These are phyloP conservation scores for Parasitella parasitica DNA, from an alignment of 371 early-diverging fungal genomes.

Conservation along the genomic window DNA sequence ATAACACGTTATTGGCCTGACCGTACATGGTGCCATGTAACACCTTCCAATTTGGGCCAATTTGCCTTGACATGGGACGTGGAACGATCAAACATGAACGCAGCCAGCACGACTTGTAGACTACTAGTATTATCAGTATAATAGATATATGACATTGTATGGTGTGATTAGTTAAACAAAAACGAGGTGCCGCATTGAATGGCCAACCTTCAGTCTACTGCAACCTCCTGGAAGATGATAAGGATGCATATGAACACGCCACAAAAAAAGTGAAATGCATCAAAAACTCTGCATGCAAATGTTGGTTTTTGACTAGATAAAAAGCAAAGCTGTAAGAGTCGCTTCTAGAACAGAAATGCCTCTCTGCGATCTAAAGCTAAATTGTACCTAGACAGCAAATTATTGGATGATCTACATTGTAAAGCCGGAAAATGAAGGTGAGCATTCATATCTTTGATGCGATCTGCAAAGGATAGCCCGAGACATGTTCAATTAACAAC, in stretches of 20 bases:
- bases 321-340: too few relatives aligned
- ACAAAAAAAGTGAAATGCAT: conserved; percentile 29
- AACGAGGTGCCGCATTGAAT: conserved; percentile 40
- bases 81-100: conserved; percentile 7
- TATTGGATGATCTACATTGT: too few relatives aligned
- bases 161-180: conserved; percentile 47
- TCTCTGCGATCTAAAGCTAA: conserved; percentile 49
- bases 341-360: too few relatives aligned
- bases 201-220: conserved; percentile 45
- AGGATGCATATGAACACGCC: conserved; percentile 26
- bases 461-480: neutral
- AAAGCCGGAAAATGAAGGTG: too few relatives aligned
- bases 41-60: conserved; percentile 27
- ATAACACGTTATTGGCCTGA: conserved; percentile 26
- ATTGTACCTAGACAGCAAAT: too few relatives aligned
- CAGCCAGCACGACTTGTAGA: conserved; percentile 30
- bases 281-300: conserved; percentile 19
- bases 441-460: too few relatives aligned
- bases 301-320: too few relatives aligned
- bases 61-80: conserved; percentile 33
- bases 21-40: conserved; percentile 42
- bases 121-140: too few relatives aligned
- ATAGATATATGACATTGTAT: too few relatives aligned
- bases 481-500: too few relatives aligned
- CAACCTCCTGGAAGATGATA: conserved; percentile 40